phyloP scores from a whole-genome alignment of 441 rosid species.

The Manihot esculenta region DNA sequence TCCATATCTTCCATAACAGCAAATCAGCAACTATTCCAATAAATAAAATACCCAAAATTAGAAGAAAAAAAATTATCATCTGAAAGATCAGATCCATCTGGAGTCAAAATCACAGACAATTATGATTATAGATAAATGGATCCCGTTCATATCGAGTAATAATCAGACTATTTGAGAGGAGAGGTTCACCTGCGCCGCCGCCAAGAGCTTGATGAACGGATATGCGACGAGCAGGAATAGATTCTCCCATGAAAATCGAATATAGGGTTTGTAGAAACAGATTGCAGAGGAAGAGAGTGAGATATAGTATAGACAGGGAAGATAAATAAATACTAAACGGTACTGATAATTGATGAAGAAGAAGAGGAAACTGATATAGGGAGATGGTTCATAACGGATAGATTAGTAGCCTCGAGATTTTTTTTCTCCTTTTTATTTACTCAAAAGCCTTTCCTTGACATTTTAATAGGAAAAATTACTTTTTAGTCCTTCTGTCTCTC shows the following conservation, averaged over 20 bases:
- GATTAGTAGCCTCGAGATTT: too few relatives aligned
- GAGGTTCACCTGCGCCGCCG: conserved; percentile 58
- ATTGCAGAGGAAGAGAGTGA: background rate
- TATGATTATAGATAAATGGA: background rate
- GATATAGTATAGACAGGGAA: background rate
- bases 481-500: too few relatives aligned
- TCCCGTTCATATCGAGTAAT: too few relatives aligned
- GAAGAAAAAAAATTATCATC: background rate
- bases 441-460: too few relatives aligned
- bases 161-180: too few relatives aligned
- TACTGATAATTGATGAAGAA: too few relatives aligned
- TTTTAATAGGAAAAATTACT: too few relatives aligned
- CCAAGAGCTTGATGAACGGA: conserved; percentile 63
- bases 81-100: conserved; percentile 1
- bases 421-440: too few relatives aligned
- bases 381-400: too few relatives aligned
- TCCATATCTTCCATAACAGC: conserved; percentile 66
- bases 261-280: background rate
- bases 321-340: background rate
- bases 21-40: conserved; percentile 55
- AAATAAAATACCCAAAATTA: background rate
- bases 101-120: conserved; percentile 10
- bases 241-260: conserved; percentile 52
- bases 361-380: background rate
- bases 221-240: conserved; percentile 38